Conservation (phyloP, 106 monocot genomes). For the Platanthera guangdongensis region DNA sequence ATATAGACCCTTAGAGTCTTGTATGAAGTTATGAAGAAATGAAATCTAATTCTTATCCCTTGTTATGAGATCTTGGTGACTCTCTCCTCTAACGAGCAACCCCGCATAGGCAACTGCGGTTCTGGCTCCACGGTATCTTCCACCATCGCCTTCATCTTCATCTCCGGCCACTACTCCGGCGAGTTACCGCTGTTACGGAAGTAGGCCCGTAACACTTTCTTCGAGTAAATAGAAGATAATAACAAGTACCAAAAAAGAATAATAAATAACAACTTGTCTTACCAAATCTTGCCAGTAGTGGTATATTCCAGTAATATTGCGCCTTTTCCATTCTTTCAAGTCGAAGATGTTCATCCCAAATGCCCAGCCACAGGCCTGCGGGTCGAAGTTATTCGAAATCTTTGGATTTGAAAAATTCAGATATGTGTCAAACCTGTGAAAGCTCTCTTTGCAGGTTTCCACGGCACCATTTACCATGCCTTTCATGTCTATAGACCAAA, state of each 20-base stretch:
- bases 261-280: constrained; percentile 1
- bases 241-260: not conserved
- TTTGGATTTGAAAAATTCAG: constrained; percentile 59
- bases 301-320: constrained; percentile 32
- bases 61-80: no score
- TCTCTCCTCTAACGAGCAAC: no score
- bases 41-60: no score
- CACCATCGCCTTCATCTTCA: no score
- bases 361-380: constrained; percentile 40
- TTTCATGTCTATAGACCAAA: constrained; percentile 61
- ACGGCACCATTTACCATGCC: constrained; percentile 83
- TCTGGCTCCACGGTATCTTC: no score
- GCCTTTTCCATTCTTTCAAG: constrained; percentile 32
- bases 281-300: constrained; percentile 33
- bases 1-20: no score
- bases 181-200: no score
- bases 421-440: constrained; percentile 70
- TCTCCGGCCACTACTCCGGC: no score
- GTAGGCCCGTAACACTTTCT: no score
- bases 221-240: no score
- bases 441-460: constrained; percentile 75
- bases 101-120: no score
- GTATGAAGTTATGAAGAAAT: no score
- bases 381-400: constrained; percentile 27
- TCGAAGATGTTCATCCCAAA: constrained; percentile 40